phyloP scores from a whole-genome alignment of 1,284 basidiomycete species.

The Butyriboletus appendiculatus region DNA sequence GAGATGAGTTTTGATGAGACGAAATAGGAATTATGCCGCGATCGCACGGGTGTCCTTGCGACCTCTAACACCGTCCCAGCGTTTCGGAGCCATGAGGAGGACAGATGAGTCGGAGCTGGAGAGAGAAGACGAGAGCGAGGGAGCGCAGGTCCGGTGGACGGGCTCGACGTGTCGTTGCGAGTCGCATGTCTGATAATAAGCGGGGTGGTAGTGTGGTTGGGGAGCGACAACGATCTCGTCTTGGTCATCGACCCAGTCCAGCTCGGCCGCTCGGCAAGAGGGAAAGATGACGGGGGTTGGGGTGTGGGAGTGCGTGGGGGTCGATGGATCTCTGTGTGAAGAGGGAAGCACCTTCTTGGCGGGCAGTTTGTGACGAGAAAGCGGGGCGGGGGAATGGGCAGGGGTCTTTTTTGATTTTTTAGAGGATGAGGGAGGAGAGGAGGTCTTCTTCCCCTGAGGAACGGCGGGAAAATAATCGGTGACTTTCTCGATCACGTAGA shows the following conservation, averaged over 20 bases:
- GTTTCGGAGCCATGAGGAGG: conserved; percentile 33
- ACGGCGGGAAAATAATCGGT: conserved; percentile 33
- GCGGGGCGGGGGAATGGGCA: conserved; percentile 13
- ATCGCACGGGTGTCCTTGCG: conserved; percentile 13
- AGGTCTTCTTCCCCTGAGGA: conserved; percentile 21
- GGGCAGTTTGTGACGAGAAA: conserved; percentile 12
- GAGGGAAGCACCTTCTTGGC: conserved; percentile 10
- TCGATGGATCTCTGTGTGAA: conserved; percentile 16
- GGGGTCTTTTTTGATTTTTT: conserved; percentile 22
- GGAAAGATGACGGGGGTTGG: conserved; percentile 35
- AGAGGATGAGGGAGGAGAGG: conserved; percentile 1
- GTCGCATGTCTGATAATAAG: conserved; percentile 17
- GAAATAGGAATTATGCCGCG: conserved; percentile 12
- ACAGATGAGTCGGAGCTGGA: conserved; percentile 32
- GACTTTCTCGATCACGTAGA: conserved; percentile 32
- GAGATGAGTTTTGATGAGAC: conserved; percentile 4
- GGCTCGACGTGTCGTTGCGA: conserved; percentile 4
- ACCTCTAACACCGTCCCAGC: conserved; percentile 14
- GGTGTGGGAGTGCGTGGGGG: conserved; percentile 29
- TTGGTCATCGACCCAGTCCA: conserved; percentile 30
- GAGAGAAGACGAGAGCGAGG: conserved; percentile 20
- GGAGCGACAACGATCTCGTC: conserved; percentile 25
- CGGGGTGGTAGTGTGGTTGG: conserved; percentile 19
- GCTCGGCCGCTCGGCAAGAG: conserved; percentile 30
- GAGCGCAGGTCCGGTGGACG: conserved; percentile 19